Base-by-base conservation (phyloP, 768 basidiomycete species). In the Coprinopsis cinerea region DNA sequence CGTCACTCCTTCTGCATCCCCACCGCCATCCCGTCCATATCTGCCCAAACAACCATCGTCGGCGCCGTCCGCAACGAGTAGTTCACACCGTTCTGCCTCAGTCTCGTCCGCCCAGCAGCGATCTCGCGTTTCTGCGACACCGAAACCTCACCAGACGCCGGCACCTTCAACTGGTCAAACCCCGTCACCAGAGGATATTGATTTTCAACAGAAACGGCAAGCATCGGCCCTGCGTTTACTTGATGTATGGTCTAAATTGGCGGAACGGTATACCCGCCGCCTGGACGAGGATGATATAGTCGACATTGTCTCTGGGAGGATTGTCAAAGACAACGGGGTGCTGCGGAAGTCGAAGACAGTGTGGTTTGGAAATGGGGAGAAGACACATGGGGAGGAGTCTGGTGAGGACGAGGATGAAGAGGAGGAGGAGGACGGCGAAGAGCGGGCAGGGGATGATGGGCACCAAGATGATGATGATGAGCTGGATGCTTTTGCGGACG, bases 261-360 rank as follows among this genome's bases (percentile, higher is more conserved):
- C 78, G 2, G 79, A 83, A 42, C 77, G 85, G 22, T 85, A 89
- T 60, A 73, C 76, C 27, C 74, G 78, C 44, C 73, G 75, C 37
- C 66, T 88, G 32, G 85, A 87, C 55, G 82, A 90, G 59, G 88
- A 91, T 63, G 88, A 92, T 61, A 82, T 90, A 40, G 71, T 91
- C 26, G 83, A 90, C 58, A 67, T 92, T 2, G 67, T 70, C 48
- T 81, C 78, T 10, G 76, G 73, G 10, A 63, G 76, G 53, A 71
- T 91, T 35, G 68, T 87, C 51, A 80, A 78, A 57, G 85, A 91
- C 62, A 77, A 85, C 51, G 88, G 88, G 1, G 75, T 86, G 2
- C 66, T 86, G 35, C 75, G 78, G 40, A 64, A 71, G 14, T 59
- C 65, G 20, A 63, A 64, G 43, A 70, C 65, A 28, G 73, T 71